A percentile compares a stretch with the other conserved stretches of the same genome.
phyloP scores from a whole-genome alignment of 2,329 filamentous ascomycete species.

The Penicillium sp. region DNA sequence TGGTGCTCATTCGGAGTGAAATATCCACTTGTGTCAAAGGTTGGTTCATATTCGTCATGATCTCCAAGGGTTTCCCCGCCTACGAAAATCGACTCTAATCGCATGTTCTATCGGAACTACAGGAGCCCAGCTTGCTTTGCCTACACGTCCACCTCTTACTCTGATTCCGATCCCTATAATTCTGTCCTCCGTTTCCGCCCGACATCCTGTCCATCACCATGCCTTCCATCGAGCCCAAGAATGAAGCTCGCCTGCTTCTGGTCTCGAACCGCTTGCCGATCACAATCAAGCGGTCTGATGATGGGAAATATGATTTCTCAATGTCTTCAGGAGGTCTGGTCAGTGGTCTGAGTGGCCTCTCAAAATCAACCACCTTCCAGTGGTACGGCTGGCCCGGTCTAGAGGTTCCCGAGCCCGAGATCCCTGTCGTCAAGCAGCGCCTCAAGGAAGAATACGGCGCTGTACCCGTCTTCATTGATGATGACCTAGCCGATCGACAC shows the following conservation, averaged over 20 bases:
- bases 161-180: neutral
- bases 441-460: constrained; percentile 86
- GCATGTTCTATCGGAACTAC: neutral
- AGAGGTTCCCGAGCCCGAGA: constrained; percentile 83
- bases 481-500: constrained; percentile 89
- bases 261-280: constrained; percentile 94
- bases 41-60: constrained; percentile 6
- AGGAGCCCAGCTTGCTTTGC: neutral
- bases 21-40: neutral
- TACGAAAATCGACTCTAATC: constrained; percentile 4
- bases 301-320: constrained; percentile 87
- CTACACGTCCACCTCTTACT: neutral
- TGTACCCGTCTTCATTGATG: constrained; percentile 87
- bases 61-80: constrained; percentile 5
- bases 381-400: constrained; percentile 99
- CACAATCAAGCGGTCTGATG: constrained; percentile 89
- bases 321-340: constrained; percentile 97
- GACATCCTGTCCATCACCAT: constrained; percentile 23
- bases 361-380: constrained; percentile 90
- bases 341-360: constrained; percentile 84
- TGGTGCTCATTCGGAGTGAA: neutral
- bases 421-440: constrained; percentile 68
- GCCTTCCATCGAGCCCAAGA: constrained; percentile 34
- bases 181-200: neutral
- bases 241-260: constrained; percentile 63